phyloP scores from a whole-genome alignment of 2,329 filamentous ascomycete genomes.

The Allantophomopsis cytisporea region DNA sequence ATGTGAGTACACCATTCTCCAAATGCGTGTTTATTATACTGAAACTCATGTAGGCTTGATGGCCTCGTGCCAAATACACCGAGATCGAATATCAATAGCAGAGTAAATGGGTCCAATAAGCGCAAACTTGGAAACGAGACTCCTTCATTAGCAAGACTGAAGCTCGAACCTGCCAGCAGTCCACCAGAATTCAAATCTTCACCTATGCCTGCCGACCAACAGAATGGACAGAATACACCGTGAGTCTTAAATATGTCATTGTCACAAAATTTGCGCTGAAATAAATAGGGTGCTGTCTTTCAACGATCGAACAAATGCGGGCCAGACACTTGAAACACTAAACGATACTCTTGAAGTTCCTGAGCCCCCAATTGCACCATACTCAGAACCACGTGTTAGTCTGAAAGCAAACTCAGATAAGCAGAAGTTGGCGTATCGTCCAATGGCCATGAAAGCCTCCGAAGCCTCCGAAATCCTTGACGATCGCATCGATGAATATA shows the following conservation, averaged over 20 bases:
- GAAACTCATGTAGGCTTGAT: conserved; percentile 36
- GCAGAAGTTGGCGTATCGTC: conserved; percentile 84
- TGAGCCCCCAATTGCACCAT: conserved; percentile 59
- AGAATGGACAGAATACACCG: conserved; percentile 6
- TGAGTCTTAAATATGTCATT: conserved; percentile 5
- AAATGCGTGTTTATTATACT: no score
- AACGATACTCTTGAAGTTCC: conserved; percentile 59
- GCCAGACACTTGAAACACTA: conserved; percentile 71
- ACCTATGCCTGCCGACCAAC: conserved; percentile 9
- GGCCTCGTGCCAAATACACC: conserved; percentile 54
- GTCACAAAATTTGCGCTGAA: neutral
- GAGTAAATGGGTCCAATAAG: conserved; percentile 8
- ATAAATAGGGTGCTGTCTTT: conserved; percentile 46
- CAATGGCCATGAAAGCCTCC: conserved; percentile 86
- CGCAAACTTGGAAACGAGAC: conserved; percentile 25
- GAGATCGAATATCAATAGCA: conserved; percentile 14
- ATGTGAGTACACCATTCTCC: conserved; percentile 40
- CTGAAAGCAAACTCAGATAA: conserved; percentile 77
- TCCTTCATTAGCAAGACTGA: conserved; percentile 31
- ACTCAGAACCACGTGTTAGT: conserved; percentile 65
- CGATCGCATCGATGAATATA: conserved; percentile 87
- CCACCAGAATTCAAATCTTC: conserved; percentile 30
- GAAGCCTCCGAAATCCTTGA: conserved; percentile 89
- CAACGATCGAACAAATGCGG: conserved; percentile 62
- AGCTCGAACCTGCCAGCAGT: conserved; percentile 27